phyloP scores from a whole-genome alignment of 306 rosid species.

The Castanea sativa region DNA sequence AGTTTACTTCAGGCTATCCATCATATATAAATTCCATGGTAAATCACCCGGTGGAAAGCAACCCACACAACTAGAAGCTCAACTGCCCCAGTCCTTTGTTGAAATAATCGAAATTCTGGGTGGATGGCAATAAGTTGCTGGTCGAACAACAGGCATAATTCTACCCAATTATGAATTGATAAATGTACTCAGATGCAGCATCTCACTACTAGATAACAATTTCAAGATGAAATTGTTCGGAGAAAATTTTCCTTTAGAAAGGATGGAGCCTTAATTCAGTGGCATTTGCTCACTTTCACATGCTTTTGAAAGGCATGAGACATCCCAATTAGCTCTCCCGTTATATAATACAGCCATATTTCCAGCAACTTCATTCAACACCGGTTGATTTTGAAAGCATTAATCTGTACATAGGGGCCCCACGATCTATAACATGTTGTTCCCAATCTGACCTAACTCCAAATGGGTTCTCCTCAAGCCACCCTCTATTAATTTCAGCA shows the following conservation, averaged over 20 bases:
- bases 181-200: not conserved
- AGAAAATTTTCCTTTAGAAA: conserved; percentile 3
- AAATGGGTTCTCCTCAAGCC: conserved; percentile 84
- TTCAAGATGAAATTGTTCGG: not conserved
- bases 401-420: conserved; percentile 68
- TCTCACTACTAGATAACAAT: not conserved
- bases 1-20: not conserved
- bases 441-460: conserved; percentile 90
- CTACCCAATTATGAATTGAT: not conserved
- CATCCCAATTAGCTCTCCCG: not conserved
- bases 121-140: no score
- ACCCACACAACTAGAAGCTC: not conserved
- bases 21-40: not conserved
- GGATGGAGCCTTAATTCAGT: not conserved
- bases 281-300: not conserved
- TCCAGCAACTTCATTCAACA: conserved; percentile 25
- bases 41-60: not conserved
- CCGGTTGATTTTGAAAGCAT: conserved; percentile 59
- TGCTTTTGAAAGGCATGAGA: not conserved
- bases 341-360: conserved; percentile 11
- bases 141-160: no score
- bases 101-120: no score
- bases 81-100: not conserved
- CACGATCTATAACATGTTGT: conserved; percentile 68
- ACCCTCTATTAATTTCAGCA: conserved; percentile 36